Evolutionary conservation across 2,329 filamentous ascomycete genomes (phyloP).

Genomic region (Colletotrichum cuscutae): DNA sequence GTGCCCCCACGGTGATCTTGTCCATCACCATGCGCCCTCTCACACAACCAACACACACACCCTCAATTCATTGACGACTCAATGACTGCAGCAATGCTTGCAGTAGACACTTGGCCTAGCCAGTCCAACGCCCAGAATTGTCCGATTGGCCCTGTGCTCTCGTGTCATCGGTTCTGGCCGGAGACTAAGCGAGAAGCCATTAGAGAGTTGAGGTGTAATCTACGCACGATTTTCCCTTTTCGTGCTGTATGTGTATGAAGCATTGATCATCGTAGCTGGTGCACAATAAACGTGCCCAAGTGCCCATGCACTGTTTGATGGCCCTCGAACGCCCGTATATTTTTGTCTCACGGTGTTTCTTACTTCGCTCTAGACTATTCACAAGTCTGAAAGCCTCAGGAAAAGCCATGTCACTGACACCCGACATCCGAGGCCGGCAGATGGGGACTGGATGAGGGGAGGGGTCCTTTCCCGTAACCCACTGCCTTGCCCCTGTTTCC

Average conservation of each 20-base stretch:
- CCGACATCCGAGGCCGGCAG: not conserved
- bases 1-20: not conserved
- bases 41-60: not conserved
- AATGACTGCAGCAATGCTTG: not conserved
- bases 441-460: not conserved
- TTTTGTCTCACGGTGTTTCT: not conserved
- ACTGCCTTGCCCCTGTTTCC: constrained; percentile 1
- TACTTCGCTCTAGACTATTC: not conserved
- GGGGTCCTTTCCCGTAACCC: not conserved
- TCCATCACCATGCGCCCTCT: not conserved
- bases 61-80: not conserved
- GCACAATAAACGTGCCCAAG: no score
- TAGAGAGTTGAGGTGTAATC: not conserved
- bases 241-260: no score
- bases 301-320: no score
- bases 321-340: no score
- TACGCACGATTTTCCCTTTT: no score
- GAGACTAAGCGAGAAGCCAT: not conserved
- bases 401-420: not conserved
- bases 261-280: no score
- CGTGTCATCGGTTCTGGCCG: not conserved
- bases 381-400: not conserved
- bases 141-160: not conserved
- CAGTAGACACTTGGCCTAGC: not conserved
- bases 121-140: not conserved